These are phyloP conservation scores for Quercus tomentella DNA, from an alignment of 331 rosid species.

Conservation along the genomic window DNA sequence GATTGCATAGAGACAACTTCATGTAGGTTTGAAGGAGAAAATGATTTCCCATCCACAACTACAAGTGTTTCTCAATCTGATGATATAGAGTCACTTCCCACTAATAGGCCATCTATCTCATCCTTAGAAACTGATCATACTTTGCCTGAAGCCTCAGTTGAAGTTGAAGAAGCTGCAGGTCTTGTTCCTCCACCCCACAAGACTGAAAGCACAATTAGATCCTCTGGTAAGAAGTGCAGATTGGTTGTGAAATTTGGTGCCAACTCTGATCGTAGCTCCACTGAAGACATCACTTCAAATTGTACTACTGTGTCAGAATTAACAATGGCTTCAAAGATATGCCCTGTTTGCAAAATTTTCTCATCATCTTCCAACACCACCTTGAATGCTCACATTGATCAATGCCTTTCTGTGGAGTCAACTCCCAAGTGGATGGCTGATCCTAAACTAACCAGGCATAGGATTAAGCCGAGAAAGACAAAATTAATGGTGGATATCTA, in stretches of 20 bases:
- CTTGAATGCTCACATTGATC: slow-evolving; percentile 65
- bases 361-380: slow-evolving; percentile 62
- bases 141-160: slow-evolving; percentile 29
- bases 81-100: slow-evolving; percentile 38
- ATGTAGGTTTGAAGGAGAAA: slow-evolving; percentile 41
- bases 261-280: slow-evolving; percentile 33
- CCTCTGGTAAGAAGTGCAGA: slow-evolving; percentile 44
- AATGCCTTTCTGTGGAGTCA: slow-evolving; percentile 55
- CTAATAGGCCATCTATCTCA: slow-evolving; percentile 27
- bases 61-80: slow-evolving; percentile 40
- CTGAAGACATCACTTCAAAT: slow-evolving; percentile 40
- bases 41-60: slow-evolving; percentile 43
- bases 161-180: slow-evolving; percentile 25
- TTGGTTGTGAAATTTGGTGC: slow-evolving; percentile 30
- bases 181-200: slow-evolving; percentile 25
- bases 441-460: slow-evolving; percentile 37
- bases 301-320: slow-evolving; percentile 27
- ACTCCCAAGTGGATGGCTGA: slow-evolving; percentile 41
- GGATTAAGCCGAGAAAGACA: slow-evolving; percentile 51
- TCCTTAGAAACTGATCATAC: slow-evolving; percentile 21
- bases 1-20: slow-evolving; percentile 29
- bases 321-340: slow-evolving; percentile 49
- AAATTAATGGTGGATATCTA: slow-evolving; percentile 59
- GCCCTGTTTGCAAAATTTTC: slow-evolving; percentile 68
- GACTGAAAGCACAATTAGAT: slow-evolving; percentile 25